Evolutionary conservation across 371 early-diverging fungal species (phyloP).

Genomic region (Funneliformis caledonium): DNA sequence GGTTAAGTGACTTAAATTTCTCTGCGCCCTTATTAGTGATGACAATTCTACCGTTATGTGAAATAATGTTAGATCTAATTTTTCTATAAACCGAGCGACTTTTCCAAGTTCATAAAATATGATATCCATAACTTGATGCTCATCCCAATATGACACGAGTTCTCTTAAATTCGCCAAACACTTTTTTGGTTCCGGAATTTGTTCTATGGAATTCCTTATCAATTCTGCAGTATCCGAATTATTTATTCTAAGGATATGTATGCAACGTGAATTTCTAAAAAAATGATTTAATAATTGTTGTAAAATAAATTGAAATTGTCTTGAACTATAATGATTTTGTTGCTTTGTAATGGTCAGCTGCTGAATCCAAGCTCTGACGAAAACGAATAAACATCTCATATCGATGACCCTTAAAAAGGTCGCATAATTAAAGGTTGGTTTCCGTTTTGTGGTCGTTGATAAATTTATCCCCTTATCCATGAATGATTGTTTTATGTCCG

Average conservation of each 20-base stretch:
- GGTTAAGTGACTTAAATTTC: neutral
- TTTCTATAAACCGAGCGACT: neutral
- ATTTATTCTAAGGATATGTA: slow-evolving; percentile 15
- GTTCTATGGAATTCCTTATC: neutral
- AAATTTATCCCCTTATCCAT: neutral
- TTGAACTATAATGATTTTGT: neutral
- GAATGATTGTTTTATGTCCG: neutral
- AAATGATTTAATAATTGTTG: slow-evolving; percentile 16
- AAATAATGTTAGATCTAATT: slow-evolving; percentile 14
- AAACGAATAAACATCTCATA: slow-evolving; percentile 5
- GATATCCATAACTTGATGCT: slow-evolving; percentile 7
- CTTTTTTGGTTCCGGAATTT: neutral
- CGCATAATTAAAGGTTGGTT: slow-evolving; percentile 1
- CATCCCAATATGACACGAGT: slow-evolving; percentile 2
- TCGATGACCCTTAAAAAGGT: neutral
- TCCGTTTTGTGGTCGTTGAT: neutral
- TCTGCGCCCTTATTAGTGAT: slow-evolving; percentile 1
- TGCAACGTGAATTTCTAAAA: slow-evolving; percentile 5
- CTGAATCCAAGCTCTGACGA: neutral
- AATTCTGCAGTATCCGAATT: neutral
- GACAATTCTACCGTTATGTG: neutral
- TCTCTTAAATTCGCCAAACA: slow-evolving; percentile 20
- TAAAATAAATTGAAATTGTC: slow-evolving; percentile 8
- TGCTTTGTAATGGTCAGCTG: neutral
- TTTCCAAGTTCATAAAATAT: neutral